Base-by-base conservation (phyloP, 805 yeast genomes). In the Wickerhamiella occidentalis region DNA sequence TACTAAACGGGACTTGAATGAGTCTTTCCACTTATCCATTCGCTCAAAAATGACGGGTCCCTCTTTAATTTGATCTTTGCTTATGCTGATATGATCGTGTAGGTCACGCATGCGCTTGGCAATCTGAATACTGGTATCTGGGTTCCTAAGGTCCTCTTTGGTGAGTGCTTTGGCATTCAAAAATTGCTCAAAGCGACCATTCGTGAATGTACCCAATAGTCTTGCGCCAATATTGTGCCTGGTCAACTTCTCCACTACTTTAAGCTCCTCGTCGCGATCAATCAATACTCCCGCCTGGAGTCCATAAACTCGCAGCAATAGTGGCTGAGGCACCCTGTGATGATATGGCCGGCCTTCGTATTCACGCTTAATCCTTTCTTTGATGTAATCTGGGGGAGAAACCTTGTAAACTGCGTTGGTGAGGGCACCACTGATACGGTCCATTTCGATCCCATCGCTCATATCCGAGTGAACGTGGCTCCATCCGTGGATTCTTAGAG, bases 91-190 rank as follows among this genome's bases (percentile, higher is more conserved):
- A 58, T 90, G 88, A 50, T 72, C 73, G 61, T 92, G 98, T 50
- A 92, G 72, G 57, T 92, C 96, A 60, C 88, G 82, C 97, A 92
- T 92, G 69, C 98, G 80, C 70, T 95, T 79, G 12, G 95, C 96
- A 55, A 92, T 81, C 70, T 85, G 82, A 55, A 81, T 79, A 44
- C 87, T 78, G 17, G 84, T 79, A 25, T 78, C 80, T 54, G 85
- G 79, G 54, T 79, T 79, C 62, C 94, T 73, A 46, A 92, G 76
- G 56, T 85, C 85, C 6, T 75, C 72, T 55, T 78, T 81, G 33
- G 79, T 78, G 57, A 92, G 72, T 1, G 97, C 81, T 48, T 75
- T 69, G 18, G 94, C 90, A 51, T 90, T 82, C 54, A 92, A 69
- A 59, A 82, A 92, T 66, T 92, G 96, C 67, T 92, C 98, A 58